Base-by-base conservation (phyloP, 345 rosid species). In the Adansonia digitata region DNA sequence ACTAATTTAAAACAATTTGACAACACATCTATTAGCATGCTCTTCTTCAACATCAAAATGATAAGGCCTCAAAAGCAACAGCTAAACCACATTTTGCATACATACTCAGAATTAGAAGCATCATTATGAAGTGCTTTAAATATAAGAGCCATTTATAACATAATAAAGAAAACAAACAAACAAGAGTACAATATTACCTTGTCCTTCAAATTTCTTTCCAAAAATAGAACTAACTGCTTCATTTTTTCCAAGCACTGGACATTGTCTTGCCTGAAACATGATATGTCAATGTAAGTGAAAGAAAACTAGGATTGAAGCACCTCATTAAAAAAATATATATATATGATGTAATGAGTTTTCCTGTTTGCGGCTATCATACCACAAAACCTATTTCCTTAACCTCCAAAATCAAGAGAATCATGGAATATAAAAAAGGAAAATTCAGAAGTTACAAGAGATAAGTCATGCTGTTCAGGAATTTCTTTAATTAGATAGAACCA, bases 161-260 rank as follows among this genome's bases (percentile, higher is more conserved):
- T 55, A 72, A 14, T 5, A 31, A 49, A 11, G 1, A 22, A 37
- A 55, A 51, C 12, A 57, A 42, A 42, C 46, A 42, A 57, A 57
- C 62, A 57, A 57, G 7, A 11, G 14, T 35, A 46, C 22, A 46
- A 79, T 60, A 48, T 57, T 84, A 95, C 99, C 97, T 94, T 91
- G 34, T 84, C 87, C 76, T 86, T 98, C 83, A 95, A 78, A 34
- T 84, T 91, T 82, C 88, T 88, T 74, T 89, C 98, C 59, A 93
- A 81, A 78, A 91, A 95, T 75, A 93, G 65, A 65, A 79, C 92
- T 87, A 95, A 86, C 74, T 95, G 99, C 84, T 91, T 95, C 92
- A 95, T 77, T 76, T 93, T 93, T 75, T 95, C 98, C 82, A 95
- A 80, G 78, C 76, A 83, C 75, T 95, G 91, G 83, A 89, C 88